phyloP scores from a whole-genome alignment of 1,284 basidiomycete genomes.

The Ceratobasidium sp. region DNA sequence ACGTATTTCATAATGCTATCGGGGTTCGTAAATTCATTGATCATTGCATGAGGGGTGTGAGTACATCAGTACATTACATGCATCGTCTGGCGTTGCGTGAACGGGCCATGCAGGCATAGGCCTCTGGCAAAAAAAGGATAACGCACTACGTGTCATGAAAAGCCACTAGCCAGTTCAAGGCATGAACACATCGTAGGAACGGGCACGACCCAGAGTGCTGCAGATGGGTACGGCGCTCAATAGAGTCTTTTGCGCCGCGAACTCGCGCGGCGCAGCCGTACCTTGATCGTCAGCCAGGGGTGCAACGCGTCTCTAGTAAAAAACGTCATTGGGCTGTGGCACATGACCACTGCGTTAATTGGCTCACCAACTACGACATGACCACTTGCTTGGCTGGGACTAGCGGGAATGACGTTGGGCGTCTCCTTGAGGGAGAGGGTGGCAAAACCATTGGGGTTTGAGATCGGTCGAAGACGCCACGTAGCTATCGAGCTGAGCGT shows the following conservation, averaged over 20 bases:
- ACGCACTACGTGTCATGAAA: constrained; percentile 23
- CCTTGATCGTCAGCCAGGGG: constrained; percentile 25
- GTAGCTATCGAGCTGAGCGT: constrained; percentile 27
- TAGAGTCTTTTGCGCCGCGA: constrained; percentile 24
- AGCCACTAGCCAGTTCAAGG: constrained; percentile 32
- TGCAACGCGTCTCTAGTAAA: constrained; percentile 28
- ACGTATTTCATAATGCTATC: not conserved
- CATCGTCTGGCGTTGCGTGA: constrained; percentile 37
- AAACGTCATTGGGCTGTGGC: not conserved
- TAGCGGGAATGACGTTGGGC: constrained; percentile 26
- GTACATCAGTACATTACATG: constrained; percentile 35
- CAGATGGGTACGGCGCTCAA: constrained; percentile 30
- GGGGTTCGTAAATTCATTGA: constrained; percentile 32
- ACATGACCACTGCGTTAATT: constrained; percentile 17
- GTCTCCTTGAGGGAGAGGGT: not conserved
- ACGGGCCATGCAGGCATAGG: constrained; percentile 16
- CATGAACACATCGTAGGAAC: constrained; percentile 18
- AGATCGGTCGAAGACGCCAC: constrained; percentile 24
- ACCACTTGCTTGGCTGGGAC: constrained; percentile 40
- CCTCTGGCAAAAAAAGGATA: constrained; percentile 3
- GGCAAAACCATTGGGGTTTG: constrained; percentile 31
- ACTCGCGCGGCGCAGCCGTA: constrained; percentile 39
- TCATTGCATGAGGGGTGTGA: constrained; percentile 9
- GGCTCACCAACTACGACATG: constrained; percentile 34
- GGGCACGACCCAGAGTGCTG: constrained; percentile 27